Conservation (phyloP, 1,284 basidiomycete species). For the Puccinia horiana region DNA sequence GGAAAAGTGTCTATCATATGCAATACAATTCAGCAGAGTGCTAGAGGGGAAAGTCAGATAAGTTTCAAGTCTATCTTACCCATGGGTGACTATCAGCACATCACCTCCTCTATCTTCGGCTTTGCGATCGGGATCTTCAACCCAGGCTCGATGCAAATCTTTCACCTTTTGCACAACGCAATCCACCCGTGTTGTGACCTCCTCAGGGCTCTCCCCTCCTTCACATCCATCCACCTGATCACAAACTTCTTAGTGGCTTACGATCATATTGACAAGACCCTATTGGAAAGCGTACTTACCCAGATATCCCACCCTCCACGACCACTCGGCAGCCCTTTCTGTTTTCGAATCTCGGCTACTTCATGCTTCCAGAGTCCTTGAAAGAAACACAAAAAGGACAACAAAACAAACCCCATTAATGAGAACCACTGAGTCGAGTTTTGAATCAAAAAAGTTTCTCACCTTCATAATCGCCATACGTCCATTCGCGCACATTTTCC, state of each 20-base stretch:
- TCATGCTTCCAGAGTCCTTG: slow-evolving; percentile 48
- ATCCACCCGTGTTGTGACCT: not conserved
- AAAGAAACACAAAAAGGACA: not conserved
- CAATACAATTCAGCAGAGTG: not conserved
- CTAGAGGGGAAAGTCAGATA: not conserved
- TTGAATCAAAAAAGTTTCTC: slow-evolving; percentile 48
- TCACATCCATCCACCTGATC: slow-evolving; percentile 43
- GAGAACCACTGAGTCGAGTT: slow-evolving; percentile 45
- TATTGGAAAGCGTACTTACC: slow-evolving; percentile 52
- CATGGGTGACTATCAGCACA: slow-evolving; percentile 55
- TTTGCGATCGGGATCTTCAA: slow-evolving; percentile 51
- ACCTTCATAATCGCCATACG: slow-evolving; percentile 54
- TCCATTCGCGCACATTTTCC: slow-evolving; percentile 53
- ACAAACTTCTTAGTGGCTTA: not conserved
- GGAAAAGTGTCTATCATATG: slow-evolving; percentile 31
- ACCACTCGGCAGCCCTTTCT: slow-evolving; percentile 11
- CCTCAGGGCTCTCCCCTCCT: slow-evolving; percentile 34
- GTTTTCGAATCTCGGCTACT: slow-evolving; percentile 20
- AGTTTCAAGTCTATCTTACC: slow-evolving; percentile 38
- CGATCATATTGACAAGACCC: slow-evolving; percentile 20
- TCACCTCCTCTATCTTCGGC: slow-evolving; percentile 54
- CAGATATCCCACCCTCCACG: slow-evolving; percentile 52
- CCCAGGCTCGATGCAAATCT: slow-evolving; percentile 51
- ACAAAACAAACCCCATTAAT: slow-evolving; percentile 46
- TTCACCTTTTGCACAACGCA: slow-evolving; percentile 52